Evolutionary conservation across 441 rosid genomes (phyloP).

Genomic region (Raphanus hybrid): DNA sequence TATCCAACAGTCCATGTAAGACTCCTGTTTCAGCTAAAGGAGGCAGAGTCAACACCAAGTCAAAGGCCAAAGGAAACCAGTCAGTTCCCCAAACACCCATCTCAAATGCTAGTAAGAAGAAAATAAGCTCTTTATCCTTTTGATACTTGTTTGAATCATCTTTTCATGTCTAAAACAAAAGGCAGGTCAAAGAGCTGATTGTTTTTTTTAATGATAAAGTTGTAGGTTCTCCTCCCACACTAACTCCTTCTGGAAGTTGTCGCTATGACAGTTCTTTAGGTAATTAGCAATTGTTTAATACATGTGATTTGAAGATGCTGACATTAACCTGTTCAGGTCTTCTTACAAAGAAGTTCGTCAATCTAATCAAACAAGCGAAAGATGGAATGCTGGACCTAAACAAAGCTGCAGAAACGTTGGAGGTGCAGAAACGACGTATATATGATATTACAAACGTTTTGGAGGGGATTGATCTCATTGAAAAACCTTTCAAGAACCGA

Average conservation of each 20-base stretch:
- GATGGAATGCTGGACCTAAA: constrained; percentile 91
- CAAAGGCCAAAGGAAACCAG: constrained; percentile 65
- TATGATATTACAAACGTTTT: constrained; percentile 97
- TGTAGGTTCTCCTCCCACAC: constrained; percentile 78
- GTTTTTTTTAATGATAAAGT: constrained; percentile 26
- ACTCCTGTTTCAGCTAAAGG: constrained; percentile 82
- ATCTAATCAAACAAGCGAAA: constrained; percentile 77
- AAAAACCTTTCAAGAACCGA: constrained; percentile 89
- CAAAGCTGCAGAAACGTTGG: constrained; percentile 87
- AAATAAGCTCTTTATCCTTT: neutral
- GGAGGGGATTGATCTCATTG: constrained; percentile 98
- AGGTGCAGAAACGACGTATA: constrained; percentile 96
- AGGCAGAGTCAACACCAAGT: constrained; percentile 57
- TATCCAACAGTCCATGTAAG: constrained; percentile 60
- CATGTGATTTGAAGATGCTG: constrained; percentile 21
- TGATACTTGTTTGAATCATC: neutral
- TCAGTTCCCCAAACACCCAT: constrained; percentile 71
- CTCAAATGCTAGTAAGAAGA: constrained; percentile 64
- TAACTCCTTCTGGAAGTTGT: constrained; percentile 80
- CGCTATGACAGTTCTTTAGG: constrained; percentile 97
- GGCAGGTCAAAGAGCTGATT: constrained; percentile 24
- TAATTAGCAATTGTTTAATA: constrained; percentile 34
- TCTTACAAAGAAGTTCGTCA: constrained; percentile 89
- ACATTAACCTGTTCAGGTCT: constrained; percentile 62
- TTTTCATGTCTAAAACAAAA: constrained; percentile 18